These are phyloP conservation scores for Coemansia guatemalensis DNA, from an alignment of 192 early-diverging fungal species.

Conservation along the genomic window DNA sequence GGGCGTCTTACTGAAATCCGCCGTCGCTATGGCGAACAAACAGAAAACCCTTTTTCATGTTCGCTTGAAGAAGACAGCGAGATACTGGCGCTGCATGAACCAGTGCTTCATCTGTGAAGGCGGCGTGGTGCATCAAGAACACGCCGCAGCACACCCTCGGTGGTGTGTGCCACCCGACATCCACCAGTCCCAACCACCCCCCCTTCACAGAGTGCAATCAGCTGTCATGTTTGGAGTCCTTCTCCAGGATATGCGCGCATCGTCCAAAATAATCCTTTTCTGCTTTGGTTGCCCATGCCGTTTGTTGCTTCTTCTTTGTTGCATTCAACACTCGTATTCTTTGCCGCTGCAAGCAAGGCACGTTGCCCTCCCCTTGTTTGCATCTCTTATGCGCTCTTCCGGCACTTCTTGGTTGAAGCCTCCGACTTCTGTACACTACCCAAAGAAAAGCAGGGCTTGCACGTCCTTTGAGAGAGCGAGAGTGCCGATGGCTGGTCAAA, in stretches of 20 bases:
- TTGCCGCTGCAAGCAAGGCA: conserved; percentile 8
- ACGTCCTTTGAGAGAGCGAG: not conserved
- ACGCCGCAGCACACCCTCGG: not conserved
- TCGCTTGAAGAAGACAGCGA: not conserved
- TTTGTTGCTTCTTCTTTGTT: conserved; percentile 4
- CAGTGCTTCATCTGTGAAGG: not conserved
- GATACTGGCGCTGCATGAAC: not conserved
- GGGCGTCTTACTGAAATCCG: not conserved
- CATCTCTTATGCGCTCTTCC: conserved; percentile 5
- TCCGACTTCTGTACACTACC: not conserved
- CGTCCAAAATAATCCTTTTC: not conserved
- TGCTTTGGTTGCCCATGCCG: not conserved
- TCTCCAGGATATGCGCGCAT: not conserved
- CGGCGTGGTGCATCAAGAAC: not conserved
- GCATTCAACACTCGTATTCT: not conserved
- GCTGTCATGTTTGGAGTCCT: not conserved
- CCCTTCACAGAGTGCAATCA: not conserved
- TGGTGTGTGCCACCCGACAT: not conserved
- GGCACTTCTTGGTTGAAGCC: not conserved
- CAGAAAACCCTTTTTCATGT: not conserved
- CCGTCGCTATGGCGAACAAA: not conserved
- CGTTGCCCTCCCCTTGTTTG: conserved; percentile 3
- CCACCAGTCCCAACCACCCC: not conserved
- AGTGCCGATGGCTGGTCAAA: not conserved
- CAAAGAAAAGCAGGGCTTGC: not conserved